Base-by-base conservation (phyloP, 495 filamentous ascomycete species). In the Aspergillus leporis region DNA sequence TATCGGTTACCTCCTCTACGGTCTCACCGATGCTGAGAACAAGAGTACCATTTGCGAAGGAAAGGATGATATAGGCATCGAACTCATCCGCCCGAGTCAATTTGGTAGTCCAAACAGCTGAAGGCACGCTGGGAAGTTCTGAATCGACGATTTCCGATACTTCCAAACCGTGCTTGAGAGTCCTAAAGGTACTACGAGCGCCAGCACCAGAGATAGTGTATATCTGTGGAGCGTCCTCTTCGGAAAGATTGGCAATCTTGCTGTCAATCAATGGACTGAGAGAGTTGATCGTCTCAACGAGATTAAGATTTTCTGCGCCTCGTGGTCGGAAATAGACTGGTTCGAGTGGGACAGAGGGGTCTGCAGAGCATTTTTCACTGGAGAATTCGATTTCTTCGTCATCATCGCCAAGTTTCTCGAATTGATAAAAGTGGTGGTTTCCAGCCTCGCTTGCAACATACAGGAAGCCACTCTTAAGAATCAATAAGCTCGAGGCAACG, bases 401-500 rank as follows among this genome's bases (percentile, higher is more conserved):
- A 65, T 97, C 93, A 62, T 99, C 94, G n/a, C 93, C 94, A 18
- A 99, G 85, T 68, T 96, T 95, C 68, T 96, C 92, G 61, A 99
- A 96, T 71, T 97, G 92, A 70, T 98, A 98, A 58, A 99, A 92
- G 61, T 92, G 87, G 67, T 96, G 91, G 60, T 97, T 93, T 16
- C 95, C 95, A 48, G 87, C 88, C 73, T 98, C 93, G 69, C 90
- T 89, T 14, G 93, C 94, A 38, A 93, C 89, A 69, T 93, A 99
- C 31, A 98, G 80, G 71, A 96, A 98, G 12, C 94, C 95, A 60
- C 93, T 97, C 73, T 96, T 97, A 61, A 98, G 74, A 61, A 99
- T 96, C 69, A 91, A 88, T 16, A 99, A 79, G 64, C 82, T 92
- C 0, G 90, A 84, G 0, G 93, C 92, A 40, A 94, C 77, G 0